Base-by-base conservation (phyloP, 441 rosid genomes). In the Aleurites moluccanus region DNA sequence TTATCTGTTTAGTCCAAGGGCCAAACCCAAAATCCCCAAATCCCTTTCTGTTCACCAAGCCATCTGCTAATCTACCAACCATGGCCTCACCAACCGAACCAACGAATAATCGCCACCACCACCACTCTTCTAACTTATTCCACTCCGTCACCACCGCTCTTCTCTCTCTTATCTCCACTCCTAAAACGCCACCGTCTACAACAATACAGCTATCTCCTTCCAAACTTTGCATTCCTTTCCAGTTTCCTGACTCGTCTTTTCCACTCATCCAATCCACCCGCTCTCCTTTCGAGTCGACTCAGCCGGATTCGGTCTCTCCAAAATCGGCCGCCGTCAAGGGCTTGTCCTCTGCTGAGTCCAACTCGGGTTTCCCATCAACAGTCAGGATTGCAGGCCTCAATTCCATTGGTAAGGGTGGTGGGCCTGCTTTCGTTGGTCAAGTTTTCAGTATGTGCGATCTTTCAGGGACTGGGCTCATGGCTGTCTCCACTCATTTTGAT, bases 381-480 rank as follows among this genome's bases (percentile, higher is more conserved):
- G 88, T 93, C 77, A 88, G 90, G 91, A 81, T 90, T 72, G 80
- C 93, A 4, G 89, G 91, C 73, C 88, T 92, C 49, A 86, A 75
- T 69, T 89, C 94, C 57, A 76, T 81, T 23, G 92, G 92, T 7
- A 87, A 83, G 77, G 81, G 85, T 50, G 89, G 97, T 13, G 98
- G 98, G 33, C 98, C 98, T 2, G 99, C 95, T 80, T 93, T 93
- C 71, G 93, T 93, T 3, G 99, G 98, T 16, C 99, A 90, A 87
- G 99, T 93, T 33, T 91, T 96, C 66, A 93, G 97, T 80, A 96
- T 96, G 97, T 93, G 98, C 70, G 97, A 96, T 79, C 98, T 93
- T 65, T 90, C 97, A 6, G 98, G 99, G 64, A 89, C 97, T 20
- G 98, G 98, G 61, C 91, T 93, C 40, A 92, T 90, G 97, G 97